Conservation (phyloP, 2,329 filamentous ascomycete species). For the Trichoderma harzianum region DNA sequence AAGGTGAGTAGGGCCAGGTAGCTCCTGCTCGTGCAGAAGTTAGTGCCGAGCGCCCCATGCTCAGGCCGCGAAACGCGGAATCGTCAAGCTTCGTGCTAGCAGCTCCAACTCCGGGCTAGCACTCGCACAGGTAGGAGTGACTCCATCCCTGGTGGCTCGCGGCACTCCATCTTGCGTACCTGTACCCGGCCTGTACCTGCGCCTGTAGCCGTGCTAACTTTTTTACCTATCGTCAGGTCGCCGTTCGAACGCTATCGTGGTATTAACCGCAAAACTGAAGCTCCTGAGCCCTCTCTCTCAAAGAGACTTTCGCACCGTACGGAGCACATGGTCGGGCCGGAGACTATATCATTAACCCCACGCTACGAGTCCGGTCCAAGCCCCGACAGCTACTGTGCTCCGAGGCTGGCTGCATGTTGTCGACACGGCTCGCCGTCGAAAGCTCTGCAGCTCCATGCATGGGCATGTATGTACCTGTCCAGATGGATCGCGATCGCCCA, state of each 20-base stretch:
- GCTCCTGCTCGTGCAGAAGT: slow-evolving; percentile 7
- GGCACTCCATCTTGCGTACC: neutral
- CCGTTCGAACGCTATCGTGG: neutral
- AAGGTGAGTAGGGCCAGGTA: neutral
- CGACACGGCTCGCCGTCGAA: neutral
- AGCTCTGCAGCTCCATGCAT: neutral
- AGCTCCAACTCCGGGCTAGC: neutral
- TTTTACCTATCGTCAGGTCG: neutral
- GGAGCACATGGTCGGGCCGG: slow-evolving; percentile 19
- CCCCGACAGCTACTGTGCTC: slow-evolving; percentile 10
- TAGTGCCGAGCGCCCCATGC: slow-evolving; percentile 10
- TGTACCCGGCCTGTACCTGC: neutral
- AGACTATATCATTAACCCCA: slow-evolving; percentile 8
- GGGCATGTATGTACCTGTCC: neutral
- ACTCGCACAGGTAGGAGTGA: neutral
- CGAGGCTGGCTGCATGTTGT: neutral
- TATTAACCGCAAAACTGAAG: neutral
- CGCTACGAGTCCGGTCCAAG: slow-evolving; percentile 16
- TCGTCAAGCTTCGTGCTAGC: neutral
- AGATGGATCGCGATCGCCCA: slow-evolving; percentile 14
- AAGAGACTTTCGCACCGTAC: slow-evolving; percentile 20
- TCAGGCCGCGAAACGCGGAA: slow-evolving; percentile 8
- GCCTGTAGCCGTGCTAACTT: neutral
- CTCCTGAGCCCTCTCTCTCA: neutral
- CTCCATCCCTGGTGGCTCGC: neutral